Conservation (phyloP, 345 rosid species). For the Sapria himalayana region DNA sequence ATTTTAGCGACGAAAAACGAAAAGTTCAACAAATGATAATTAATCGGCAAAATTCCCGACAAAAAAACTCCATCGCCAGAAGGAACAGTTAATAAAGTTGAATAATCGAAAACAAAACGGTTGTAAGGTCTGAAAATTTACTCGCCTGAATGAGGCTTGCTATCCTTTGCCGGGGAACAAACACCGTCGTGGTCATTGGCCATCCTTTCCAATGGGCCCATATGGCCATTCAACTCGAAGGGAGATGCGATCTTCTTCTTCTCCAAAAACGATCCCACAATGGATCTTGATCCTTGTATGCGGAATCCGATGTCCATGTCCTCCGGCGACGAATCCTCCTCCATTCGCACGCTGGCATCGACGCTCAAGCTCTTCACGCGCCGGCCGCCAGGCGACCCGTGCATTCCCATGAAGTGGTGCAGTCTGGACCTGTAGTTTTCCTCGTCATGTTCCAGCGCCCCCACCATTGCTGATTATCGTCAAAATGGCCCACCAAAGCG, state of each 20-base stretch:
- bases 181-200: conserved; percentile 8
- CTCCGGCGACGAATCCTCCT: conserved; percentile 12
- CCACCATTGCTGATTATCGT: conserved; percentile 20
- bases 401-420: conserved; percentile 36
- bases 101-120: not conserved
- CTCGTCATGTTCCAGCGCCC: conserved; percentile 37
- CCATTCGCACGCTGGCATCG: conserved; percentile 13
- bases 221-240: conserved; percentile 7
- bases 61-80: conserved; percentile 13
- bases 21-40: conserved; percentile 53
- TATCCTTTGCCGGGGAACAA: conserved; percentile 3
- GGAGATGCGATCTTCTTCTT: conserved; percentile 10
- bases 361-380: conserved; percentile 29
- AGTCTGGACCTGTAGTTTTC: conserved; percentile 32
- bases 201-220: conserved; percentile 8
- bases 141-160: conserved; percentile 15
- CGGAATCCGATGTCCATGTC: conserved; percentile 7
- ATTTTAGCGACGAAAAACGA: conserved; percentile 33
- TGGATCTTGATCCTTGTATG: conserved; percentile 12
- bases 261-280: conserved; percentile 5
- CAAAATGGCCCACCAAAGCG: too few relatives aligned
- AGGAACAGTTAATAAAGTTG: not conserved
- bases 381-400: conserved; percentile 13
- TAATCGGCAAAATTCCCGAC: conserved; percentile 28
- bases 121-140: not conserved